phyloP scores from a whole-genome alignment of 805 yeast species.

The Nakazawaea wyomingensis region DNA sequence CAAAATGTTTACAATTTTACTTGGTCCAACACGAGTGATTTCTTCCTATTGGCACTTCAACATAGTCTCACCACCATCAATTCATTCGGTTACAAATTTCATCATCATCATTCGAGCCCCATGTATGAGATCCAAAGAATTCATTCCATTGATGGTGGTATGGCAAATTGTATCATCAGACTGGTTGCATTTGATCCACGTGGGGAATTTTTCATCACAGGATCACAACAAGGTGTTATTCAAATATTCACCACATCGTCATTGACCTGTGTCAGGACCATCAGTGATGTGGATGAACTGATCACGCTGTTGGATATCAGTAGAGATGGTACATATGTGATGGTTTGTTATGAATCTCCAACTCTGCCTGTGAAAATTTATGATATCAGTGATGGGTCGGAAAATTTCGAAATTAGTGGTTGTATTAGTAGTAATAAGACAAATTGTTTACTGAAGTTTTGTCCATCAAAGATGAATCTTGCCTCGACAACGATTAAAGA shows the following conservation, averaged over 20 bases:
- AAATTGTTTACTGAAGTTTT: constrained; percentile 11
- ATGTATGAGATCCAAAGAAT: constrained; percentile 7
- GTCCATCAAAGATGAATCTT: constrained; percentile 14
- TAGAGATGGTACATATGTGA: constrained; percentile 33
- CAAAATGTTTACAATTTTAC: constrained; percentile 33
- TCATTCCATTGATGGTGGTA: constrained; percentile 4
- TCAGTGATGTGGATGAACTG: constrained; percentile 37
- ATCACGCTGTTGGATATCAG: constrained; percentile 31
- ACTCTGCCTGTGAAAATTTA: constrained; percentile 30
- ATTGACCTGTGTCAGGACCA: constrained; percentile 27
- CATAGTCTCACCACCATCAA: constrained; percentile 32
- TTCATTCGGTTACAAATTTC: constrained; percentile 8
- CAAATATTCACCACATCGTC: constrained; percentile 33
- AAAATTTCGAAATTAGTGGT: constrained; percentile 18
- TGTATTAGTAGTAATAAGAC: constrained; percentile 14
- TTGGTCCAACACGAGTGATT: constrained; percentile 29
- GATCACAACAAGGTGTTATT: constrained; percentile 43
- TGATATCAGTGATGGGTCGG: constrained; percentile 29
- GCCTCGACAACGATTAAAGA: constrained; percentile 7
- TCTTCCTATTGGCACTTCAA: constrained; percentile 31
- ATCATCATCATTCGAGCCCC: neutral
- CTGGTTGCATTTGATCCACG: constrained; percentile 32
- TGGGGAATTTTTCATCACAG: constrained; percentile 35
- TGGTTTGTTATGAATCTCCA: constrained; percentile 34
- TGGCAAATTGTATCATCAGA: constrained; percentile 33